Percentiles rank a stretch among this genome's conserved stretches.
Conservation (phyloP, 176 grass and related monocot species). For the Musa acuminata region DNA sequence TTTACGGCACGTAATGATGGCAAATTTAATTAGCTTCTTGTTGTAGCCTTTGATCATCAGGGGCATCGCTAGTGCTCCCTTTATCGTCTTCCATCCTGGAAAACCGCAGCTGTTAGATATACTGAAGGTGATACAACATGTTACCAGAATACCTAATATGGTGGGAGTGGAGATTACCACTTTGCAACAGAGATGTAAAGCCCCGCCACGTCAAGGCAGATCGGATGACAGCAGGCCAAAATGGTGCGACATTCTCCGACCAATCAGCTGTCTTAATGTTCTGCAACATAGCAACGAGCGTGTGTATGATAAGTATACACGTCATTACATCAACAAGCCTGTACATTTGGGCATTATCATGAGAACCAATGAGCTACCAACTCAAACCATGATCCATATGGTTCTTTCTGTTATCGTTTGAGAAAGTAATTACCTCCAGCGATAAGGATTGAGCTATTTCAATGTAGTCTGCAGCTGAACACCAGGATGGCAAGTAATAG, state of each 20-base stretch:
- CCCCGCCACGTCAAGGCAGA: slow-evolving; percentile 85
- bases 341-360: too few species aligned
- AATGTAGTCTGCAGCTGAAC: slow-evolving; percentile 79
- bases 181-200: slow-evolving; percentile 62
- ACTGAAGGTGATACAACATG: not conserved
- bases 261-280: slow-evolving; percentile 80
- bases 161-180: slow-evolving; percentile 25
- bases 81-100: slow-evolving; percentile 95
- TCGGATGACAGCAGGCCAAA: slow-evolving; percentile 90
- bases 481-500: slow-evolving; percentile 92
- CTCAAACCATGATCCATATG: too few species aligned
- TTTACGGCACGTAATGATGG: slow-evolving; percentile 77
- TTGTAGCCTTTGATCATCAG: slow-evolving; percentile 93
- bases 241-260: slow-evolving; percentile 89
- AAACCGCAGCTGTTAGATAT: not conserved
- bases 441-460: slow-evolving; percentile 55
- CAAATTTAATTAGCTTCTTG: slow-evolving; percentile 86
- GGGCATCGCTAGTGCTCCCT: slow-evolving; percentile 83
- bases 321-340: not conserved
- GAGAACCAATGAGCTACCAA: too few species aligned
- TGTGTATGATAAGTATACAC: not conserved
- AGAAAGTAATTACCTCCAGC: slow-evolving; percentile 41
- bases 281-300: slow-evolving; percentile 26
- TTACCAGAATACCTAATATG: too few species aligned
- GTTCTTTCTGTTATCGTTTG: not conserved